Conservation (phyloP, 2,329 filamentous ascomycete species). For the Graphiopsis chlorocephala region DNA sequence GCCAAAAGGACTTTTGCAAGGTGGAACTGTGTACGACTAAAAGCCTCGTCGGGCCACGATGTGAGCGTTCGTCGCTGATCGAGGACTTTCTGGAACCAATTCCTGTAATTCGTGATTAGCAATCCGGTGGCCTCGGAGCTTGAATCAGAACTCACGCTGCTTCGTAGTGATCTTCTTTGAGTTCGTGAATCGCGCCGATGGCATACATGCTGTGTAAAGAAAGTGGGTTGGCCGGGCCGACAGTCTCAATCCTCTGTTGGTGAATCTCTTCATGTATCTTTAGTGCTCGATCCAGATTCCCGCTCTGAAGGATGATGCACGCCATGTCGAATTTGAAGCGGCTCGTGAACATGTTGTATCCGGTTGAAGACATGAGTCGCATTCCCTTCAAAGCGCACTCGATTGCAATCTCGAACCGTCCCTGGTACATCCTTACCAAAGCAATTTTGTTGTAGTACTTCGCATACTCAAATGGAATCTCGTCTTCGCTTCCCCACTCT, state of each 20-base stretch:
- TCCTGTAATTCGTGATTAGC: neutral
- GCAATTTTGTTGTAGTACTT: neutral
- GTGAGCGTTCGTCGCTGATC: neutral
- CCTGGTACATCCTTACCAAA: neutral
- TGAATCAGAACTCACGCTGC: neutral
- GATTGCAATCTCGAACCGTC: neutral
- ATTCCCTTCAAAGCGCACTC: neutral
- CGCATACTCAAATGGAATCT: neutral
- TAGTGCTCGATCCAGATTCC: neutral
- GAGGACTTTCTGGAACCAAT: neutral
- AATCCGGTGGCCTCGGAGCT: neutral
- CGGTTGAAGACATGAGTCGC: neutral
- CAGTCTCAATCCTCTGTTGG: neutral
- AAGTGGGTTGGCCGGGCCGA: neutral
- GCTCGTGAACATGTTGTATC: neutral
- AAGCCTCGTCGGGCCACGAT: neutral
- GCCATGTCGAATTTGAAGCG: neutral
- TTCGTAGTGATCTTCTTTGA: neutral
- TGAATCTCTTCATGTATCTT: neutral
- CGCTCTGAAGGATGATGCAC: neutral
- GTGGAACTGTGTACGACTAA: neutral
- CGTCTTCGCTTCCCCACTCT: neutral
- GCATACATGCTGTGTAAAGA: neutral
- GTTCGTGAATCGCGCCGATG: neutral
- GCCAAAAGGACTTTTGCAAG: neutral